These are phyloP conservation scores for Clitopilus hobsonii DNA, from an alignment of 768 basidiomycete genomes.

Conservation along the genomic window DNA sequence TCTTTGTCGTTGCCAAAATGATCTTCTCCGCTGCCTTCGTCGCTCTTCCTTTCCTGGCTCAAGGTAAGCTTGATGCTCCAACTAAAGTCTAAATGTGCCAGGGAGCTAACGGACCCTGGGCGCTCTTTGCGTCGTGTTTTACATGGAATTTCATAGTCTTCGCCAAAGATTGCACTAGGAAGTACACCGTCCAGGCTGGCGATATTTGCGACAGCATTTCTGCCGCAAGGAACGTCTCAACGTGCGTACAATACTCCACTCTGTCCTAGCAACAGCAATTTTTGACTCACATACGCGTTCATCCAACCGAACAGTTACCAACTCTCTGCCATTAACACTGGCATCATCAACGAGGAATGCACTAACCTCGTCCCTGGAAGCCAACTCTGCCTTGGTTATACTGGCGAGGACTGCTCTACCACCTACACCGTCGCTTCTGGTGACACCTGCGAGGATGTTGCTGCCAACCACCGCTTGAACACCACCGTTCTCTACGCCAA, in stretches of 20 bases:
- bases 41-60: conserved; percentile 42
- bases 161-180: conserved; percentile 50
- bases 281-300: conserved; percentile 1
- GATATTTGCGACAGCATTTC: conserved; percentile 72
- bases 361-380: conserved; percentile 49
- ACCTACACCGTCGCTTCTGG: conserved; percentile 51
- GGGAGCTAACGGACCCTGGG: not conserved
- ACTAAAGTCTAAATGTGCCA: not conserved
- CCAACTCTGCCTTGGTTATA: conserved; percentile 57
- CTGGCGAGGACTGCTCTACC: conserved; percentile 54
- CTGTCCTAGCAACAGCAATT: not conserved
- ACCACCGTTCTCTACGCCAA: conserved; percentile 51
- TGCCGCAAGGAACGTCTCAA: conserved; percentile 53
- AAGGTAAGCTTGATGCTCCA: conserved; percentile 28
- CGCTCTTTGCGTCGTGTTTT: not conserved
- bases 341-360: conserved; percentile 47
- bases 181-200: conserved; percentile 49
- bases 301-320: conserved; percentile 51
- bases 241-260: conserved; percentile 35
- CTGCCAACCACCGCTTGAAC: conserved; percentile 37
- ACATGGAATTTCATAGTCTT: conserved; percentile 19
- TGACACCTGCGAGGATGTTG: conserved; percentile 59
- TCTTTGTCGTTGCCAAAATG: conserved; percentile 10
- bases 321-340: conserved; percentile 58
- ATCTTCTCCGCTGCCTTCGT: conserved; percentile 34